These are phyloP conservation scores for Komagataella populi DNA, from an alignment of 805 yeast species.

Conservation along the genomic window DNA sequence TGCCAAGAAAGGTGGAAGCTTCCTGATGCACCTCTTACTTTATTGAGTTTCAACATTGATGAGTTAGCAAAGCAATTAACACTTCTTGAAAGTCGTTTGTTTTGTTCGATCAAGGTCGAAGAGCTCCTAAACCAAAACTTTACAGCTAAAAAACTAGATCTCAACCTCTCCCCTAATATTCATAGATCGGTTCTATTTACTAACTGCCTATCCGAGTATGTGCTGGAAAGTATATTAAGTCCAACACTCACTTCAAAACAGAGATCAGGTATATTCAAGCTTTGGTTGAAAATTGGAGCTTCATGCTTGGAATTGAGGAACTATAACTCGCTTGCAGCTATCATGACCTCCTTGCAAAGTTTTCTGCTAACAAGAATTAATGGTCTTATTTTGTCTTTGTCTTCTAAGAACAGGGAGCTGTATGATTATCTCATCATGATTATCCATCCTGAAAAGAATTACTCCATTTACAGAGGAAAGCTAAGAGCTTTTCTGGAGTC, in stretches of 20 bases:
- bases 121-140: conserved; percentile 57
- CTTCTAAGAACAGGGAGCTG: conserved; percentile 46
- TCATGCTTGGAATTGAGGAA: conserved; percentile 63
- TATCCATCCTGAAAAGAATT: conserved; percentile 66
- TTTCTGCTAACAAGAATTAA: conserved; percentile 52
- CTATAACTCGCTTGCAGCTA: conserved; percentile 68
- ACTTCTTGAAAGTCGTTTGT: conserved; percentile 53
- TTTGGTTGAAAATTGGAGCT: conserved; percentile 64
- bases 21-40: conserved; percentile 35
- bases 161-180: conserved; percentile 50
- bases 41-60: conserved; percentile 49
- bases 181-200: conserved; percentile 52
- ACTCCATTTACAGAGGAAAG: conserved; percentile 51
- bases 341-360: conserved; percentile 64
- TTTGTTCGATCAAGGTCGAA: conserved; percentile 46
- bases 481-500: conserved; percentile 39
- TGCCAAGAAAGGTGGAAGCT: conserved; percentile 47
- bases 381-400: conserved; percentile 39
- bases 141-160: conserved; percentile 42
- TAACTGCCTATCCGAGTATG: conserved; percentile 58
- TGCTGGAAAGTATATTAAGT: conserved; percentile 52
- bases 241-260: conserved; percentile 33
- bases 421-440: conserved; percentile 53
- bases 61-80: conserved; percentile 73
- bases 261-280: conserved; percentile 40